These are phyloP conservation scores for Chrysochromulina tobinii DNA, from an alignment of 78 protist species.

Conservation along the genomic window DNA sequence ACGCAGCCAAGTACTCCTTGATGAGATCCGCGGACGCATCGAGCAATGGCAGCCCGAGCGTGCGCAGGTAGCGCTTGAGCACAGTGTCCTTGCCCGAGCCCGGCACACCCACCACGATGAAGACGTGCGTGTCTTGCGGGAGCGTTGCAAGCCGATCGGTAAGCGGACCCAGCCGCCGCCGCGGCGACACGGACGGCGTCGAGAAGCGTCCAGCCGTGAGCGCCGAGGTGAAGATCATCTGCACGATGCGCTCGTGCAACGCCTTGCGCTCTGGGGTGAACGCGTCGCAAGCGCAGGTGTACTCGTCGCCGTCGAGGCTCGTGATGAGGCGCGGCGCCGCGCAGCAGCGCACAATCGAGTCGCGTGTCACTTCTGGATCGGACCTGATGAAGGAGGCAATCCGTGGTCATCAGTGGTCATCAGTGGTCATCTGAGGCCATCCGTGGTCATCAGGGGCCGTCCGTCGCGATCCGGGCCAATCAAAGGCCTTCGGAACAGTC, in stretches of 20 bases:
- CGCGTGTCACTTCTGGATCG: neutral
- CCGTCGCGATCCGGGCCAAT: too few species aligned
- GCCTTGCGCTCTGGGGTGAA: neutral
- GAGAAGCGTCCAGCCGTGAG: neutral
- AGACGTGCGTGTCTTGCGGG: neutral
- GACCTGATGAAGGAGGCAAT: too few species aligned
- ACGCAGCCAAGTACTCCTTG: neutral
- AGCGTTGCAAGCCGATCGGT: too few species aligned
- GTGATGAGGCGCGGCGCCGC: neutral
- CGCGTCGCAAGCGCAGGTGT: neutral
- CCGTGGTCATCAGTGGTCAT: too few species aligned
- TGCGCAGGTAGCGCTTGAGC: neutral
- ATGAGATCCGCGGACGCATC: neutral
- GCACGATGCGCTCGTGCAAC: neutral
- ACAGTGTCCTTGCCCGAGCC: conserved; percentile 21
- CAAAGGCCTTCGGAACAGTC: too few species aligned
- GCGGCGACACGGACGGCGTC: neutral
- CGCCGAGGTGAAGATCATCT: neutral
- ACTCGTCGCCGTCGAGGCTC: neutral
- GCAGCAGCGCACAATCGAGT: neutral
- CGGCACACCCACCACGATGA: conserved; percentile 14
- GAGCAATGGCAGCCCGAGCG: neutral
- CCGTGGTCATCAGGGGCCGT: too few species aligned
- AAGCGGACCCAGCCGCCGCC: too few species aligned
- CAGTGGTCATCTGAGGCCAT: too few species aligned